A percentile compares a stretch with the other conserved stretches of the same genome.
Evolutionary conservation across 1,139 yeast species (phyloP).

Genomic region (Diutina neorugosa): DNA sequence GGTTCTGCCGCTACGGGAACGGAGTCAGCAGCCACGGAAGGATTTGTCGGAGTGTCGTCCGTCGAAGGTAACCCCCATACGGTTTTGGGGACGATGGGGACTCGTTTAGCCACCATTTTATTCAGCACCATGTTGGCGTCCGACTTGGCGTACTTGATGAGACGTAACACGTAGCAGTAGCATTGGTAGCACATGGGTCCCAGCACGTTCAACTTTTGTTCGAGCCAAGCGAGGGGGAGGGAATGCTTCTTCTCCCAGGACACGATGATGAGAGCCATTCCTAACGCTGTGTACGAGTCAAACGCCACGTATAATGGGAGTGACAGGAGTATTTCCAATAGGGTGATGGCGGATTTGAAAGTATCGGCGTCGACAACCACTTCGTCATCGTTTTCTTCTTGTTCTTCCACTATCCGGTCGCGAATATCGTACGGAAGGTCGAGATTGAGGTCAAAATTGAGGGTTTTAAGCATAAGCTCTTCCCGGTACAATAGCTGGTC

Average conservation of each 20-base stretch:
- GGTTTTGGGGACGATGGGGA: neutral
- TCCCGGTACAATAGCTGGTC: slow-evolving; percentile 34
- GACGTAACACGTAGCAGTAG: slow-evolving; percentile 19
- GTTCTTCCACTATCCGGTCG: slow-evolving; percentile 9
- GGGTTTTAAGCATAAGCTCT: slow-evolving; percentile 26
- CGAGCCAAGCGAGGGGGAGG: slow-evolving; percentile 16
- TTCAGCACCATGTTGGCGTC: slow-evolving; percentile 15
- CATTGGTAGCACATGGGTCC: slow-evolving; percentile 18
- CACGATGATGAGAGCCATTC: slow-evolving; percentile 18
- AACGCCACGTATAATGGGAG: slow-evolving; percentile 27
- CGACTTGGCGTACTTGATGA: slow-evolving; percentile 17
- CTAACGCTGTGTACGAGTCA: slow-evolving; percentile 24
- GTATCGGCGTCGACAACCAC: slow-evolving; percentile 13
- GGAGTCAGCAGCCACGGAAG: no score
- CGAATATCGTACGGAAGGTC: slow-evolving; percentile 27
- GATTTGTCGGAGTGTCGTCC: no score
- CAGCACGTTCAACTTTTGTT: slow-evolving; percentile 12
- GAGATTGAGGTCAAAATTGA: slow-evolving; percentile 29
- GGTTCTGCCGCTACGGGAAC: no score
- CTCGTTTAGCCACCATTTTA: neutral
- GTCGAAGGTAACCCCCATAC: neutral
- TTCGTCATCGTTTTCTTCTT: slow-evolving; percentile 6
- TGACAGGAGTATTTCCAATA: slow-evolving; percentile 29
- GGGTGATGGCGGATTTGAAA: slow-evolving; percentile 21
- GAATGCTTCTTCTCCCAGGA: slow-evolving; percentile 17